phyloP scores from a whole-genome alignment of 2,329 filamentous ascomycete genomes.

The Macrophomina tecta region DNA sequence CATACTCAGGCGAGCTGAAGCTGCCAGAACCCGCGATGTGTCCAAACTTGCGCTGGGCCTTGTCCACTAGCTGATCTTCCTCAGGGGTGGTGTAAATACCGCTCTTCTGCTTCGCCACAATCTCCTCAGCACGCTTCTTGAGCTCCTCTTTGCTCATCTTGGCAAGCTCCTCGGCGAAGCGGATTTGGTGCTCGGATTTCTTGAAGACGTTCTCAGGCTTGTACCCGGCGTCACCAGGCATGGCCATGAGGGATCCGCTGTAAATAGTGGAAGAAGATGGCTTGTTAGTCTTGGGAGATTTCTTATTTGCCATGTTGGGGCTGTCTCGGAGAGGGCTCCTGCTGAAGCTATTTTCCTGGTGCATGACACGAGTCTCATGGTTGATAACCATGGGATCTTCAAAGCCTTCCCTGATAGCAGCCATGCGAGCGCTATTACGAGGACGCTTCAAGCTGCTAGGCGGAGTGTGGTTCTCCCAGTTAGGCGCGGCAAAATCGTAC shows the following conservation, averaged over 20 bases:
- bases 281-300: not conserved
- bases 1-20: conserved; percentile 37
- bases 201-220: conserved; percentile 25
- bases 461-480: not conserved
- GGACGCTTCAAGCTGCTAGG: conserved; percentile 21
- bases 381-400: conserved; percentile 17
- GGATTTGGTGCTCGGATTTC: conserved; percentile 12
- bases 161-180: not conserved
- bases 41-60: conserved; percentile 27
- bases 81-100: not conserved
- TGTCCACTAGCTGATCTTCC: conserved; percentile 7
- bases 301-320: not conserved
- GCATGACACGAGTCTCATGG: conserved; percentile 8
- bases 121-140: conserved; percentile 14
- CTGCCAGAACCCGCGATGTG: conserved; percentile 31
- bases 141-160: conserved; percentile 4
- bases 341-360: conserved; percentile 23
- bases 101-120: conserved; percentile 5
- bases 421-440: conserved; percentile 14
- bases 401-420: not conserved
- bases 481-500: not conserved
- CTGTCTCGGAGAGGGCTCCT: conserved; percentile 7
- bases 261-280: conserved; percentile 14
- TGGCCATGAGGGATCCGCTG: conserved; percentile 6
- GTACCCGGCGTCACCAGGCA: conserved; percentile 25